These are phyloP conservation scores for Plantago ovata DNA, from an alignment of 257 asterid species.

Conservation along the genomic window DNA sequence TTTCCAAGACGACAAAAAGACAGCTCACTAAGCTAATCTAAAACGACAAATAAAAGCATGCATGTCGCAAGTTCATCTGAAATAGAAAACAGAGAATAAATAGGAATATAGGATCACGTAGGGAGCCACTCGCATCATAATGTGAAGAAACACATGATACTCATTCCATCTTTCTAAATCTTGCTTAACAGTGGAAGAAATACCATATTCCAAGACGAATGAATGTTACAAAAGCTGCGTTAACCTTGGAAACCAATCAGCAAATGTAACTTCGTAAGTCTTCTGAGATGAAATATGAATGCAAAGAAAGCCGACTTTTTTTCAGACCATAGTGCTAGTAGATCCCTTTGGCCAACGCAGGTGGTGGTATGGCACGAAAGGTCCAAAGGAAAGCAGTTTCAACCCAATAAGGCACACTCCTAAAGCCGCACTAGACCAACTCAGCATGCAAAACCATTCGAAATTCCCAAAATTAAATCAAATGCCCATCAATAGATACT, in stretches of 20 bases:
- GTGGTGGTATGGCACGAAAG: background rate
- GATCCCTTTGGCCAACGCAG: no score
- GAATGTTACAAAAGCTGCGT: no score
- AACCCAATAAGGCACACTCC: conserved; percentile 19
- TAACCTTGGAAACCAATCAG: no score
- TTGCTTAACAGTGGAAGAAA: background rate
- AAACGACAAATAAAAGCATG: background rate
- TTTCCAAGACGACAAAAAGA: background rate
- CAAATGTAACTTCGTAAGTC: background rate
- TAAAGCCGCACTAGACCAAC: conserved; percentile 19
- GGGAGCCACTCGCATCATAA: background rate
- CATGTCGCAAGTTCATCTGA: background rate
- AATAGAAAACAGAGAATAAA: background rate
- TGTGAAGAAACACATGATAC: background rate
- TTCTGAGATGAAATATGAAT: background rate
- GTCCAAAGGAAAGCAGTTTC: conserved; percentile 8
- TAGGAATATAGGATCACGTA: background rate
- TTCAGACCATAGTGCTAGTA: no score
- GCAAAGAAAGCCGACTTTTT: background rate
- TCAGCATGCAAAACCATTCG: conserved; percentile 23
- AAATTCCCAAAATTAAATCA: conserved; percentile 15
- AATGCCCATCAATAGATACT: conserved; percentile 15
- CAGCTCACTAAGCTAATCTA: background rate
- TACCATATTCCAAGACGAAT: background rate
- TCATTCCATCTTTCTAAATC: background rate